Evolutionary conservation across 2,329 filamentous ascomycete species (phyloP).

Genomic region (Cercospora zeae-maydis): DNA sequence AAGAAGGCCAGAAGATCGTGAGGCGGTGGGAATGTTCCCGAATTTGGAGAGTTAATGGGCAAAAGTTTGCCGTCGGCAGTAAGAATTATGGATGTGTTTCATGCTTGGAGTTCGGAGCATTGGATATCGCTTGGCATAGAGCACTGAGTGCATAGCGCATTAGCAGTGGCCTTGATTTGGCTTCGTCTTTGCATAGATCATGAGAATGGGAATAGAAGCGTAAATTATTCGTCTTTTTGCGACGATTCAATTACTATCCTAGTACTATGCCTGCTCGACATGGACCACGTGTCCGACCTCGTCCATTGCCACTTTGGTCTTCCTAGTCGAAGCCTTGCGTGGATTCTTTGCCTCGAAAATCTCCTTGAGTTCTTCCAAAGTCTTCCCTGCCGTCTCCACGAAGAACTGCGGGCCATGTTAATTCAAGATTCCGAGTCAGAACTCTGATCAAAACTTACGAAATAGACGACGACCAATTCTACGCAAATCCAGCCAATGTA

Average conservation of each 20-base stretch:
- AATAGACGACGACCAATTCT: constrained; percentile 33
- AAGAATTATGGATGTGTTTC: too few species aligned
- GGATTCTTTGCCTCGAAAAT: constrained; percentile 30
- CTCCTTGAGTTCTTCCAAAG: constrained; percentile 34
- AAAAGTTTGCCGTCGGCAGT: too few species aligned
- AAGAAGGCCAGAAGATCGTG: neutral
- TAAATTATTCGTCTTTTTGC: neutral
- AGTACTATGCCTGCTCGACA: constrained; percentile 12
- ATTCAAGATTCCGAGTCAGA: neutral
- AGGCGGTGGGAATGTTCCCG: neutral
- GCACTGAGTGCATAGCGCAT: too few species aligned
- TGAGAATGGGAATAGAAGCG: neutral
- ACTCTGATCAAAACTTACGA: neutral
- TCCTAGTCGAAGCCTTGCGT: constrained; percentile 30
- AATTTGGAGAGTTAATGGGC: too few species aligned
- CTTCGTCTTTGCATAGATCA: neutral
- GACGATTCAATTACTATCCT: neutral
- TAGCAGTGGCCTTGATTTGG: neutral
- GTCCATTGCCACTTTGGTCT: constrained; percentile 30
- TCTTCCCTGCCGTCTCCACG: constrained; percentile 38
- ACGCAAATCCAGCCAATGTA: constrained; percentile 34
- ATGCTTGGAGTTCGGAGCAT: too few species aligned
- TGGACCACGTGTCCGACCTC: constrained; percentile 27
- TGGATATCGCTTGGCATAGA: too few species aligned
- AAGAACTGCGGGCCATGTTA: constrained; percentile 25